phyloP scores from a whole-genome alignment of 2,329 filamentous ascomycete species.

The Verticillium nonalfalfae region DNA sequence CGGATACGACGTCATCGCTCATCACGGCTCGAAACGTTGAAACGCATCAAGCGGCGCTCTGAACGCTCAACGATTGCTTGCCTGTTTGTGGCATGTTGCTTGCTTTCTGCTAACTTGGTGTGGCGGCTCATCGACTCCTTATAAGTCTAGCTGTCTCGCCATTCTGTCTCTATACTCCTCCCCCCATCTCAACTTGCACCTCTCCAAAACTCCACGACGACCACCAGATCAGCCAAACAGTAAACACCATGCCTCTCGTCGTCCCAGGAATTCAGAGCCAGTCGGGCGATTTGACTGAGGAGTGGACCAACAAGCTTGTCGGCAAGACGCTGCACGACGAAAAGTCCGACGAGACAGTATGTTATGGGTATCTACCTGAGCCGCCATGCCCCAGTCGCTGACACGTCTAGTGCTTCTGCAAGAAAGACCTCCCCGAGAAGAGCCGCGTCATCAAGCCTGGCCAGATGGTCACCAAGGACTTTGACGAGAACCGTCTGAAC shows the following conservation, averaged over 20 bases:
- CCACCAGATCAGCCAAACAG: background rate
- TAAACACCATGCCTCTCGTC: constrained; percentile 55
- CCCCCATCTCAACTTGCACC: background rate
- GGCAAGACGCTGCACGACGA: constrained; percentile 55
- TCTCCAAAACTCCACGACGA: background rate
- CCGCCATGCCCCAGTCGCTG: background rate
- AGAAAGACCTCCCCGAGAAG: constrained; percentile 50
- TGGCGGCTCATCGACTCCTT: background rate
- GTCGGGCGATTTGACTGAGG: constrained; percentile 40
- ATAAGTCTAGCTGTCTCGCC: background rate
- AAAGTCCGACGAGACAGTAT: constrained; percentile 45
- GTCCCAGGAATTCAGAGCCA: constrained; percentile 49
- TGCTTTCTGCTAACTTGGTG: background rate
- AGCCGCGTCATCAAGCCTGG: constrained; percentile 52
- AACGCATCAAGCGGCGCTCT: background rate
- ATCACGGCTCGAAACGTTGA: background rate
- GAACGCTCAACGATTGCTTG: background rate
- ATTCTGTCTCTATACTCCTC: background rate
- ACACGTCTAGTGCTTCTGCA: constrained; percentile 47
- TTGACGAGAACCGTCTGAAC: constrained; percentile 47
- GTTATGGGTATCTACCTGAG: constrained; percentile 10
- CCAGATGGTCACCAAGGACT: constrained; percentile 52
- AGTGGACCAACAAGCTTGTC: constrained; percentile 57
- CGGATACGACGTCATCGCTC: background rate
- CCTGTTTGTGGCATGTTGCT: background rate